Evolutionary conservation across 768 basidiomycete genomes (phyloP).

Genomic region (Mycena crocata): DNA sequence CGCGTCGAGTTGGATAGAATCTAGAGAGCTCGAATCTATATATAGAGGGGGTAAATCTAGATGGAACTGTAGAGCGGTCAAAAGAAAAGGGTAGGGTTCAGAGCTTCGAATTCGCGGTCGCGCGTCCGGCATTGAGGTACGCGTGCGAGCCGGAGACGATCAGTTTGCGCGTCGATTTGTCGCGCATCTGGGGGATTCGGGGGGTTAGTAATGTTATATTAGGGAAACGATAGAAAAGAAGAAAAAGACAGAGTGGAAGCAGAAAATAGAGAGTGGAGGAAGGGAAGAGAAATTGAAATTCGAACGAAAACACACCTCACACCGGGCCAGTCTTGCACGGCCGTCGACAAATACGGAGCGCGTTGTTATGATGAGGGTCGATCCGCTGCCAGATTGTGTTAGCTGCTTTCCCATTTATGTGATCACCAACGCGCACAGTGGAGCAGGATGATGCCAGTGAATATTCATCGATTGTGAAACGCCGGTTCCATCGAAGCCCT

Average conservation of each 20-base stretch:
- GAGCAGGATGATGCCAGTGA: conserved; percentile 28
- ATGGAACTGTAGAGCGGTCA: no score
- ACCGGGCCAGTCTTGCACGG: conserved; percentile 2
- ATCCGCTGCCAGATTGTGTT: not conserved
- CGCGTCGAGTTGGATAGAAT: no score
- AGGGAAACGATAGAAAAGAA: no score
- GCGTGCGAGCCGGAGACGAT: conserved; percentile 16
- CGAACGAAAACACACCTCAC: not conserved
- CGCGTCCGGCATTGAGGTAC: conserved; percentile 18
- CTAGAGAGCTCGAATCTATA: no score
- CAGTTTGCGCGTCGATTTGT: conserved; percentile 17
- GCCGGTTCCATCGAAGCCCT: conserved; percentile 28
- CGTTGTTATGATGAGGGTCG: conserved; percentile 1
- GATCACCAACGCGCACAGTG: not conserved
- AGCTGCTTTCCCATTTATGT: not conserved
- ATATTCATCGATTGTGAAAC: conserved; percentile 27
- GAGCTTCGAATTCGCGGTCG: no score
- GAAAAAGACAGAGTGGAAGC: no score
- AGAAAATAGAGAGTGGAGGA: not conserved
- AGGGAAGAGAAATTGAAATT: no score
- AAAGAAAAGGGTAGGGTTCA: no score
- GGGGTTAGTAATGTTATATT: no score
- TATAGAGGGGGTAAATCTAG: no score
- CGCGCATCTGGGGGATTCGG: no score
- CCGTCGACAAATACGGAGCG: conserved; percentile 16